Percentiles rank a stretch among this genome's conserved stretches.
Conservation (phyloP, 2,329 filamentous ascomycete species). For the Sarocladium strictum region DNA sequence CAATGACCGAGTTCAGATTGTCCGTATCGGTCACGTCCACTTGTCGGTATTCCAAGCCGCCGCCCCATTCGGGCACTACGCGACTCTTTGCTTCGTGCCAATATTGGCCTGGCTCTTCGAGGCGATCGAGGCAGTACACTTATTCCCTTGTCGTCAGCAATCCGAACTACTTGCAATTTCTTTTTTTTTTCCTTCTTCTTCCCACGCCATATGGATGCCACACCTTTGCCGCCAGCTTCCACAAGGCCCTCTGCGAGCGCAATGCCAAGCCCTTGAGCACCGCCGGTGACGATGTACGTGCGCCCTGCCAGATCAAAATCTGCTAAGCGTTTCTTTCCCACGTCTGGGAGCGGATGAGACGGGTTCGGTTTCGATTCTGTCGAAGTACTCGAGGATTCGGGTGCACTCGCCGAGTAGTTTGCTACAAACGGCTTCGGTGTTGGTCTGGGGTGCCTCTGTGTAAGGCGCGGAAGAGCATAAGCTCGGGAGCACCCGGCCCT, state of each 20-base stretch:
- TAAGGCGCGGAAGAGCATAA: not conserved
- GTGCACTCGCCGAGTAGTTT: not conserved
- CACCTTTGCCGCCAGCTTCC: constrained; percentile 66
- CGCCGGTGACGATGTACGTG: constrained; percentile 66
- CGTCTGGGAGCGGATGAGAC: constrained; percentile 11
- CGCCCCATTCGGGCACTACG: constrained; percentile 58
- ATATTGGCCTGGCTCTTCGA: constrained; percentile 43
- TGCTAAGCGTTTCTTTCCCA: constrained; percentile 39
- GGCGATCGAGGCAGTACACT: constrained; percentile 52
- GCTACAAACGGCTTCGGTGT: not conserved
- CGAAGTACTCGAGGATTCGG: not conserved
- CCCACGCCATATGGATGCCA: not conserved
- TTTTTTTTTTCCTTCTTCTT: too few relatives aligned
- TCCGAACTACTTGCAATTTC: too few relatives aligned
- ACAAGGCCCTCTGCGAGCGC: constrained; percentile 67
- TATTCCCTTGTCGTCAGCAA: constrained; percentile 20
- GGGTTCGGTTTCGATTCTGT: not conserved
- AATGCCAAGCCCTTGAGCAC: constrained; percentile 66
- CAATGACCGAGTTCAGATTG: constrained; percentile 51
- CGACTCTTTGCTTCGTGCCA: constrained; percentile 56
- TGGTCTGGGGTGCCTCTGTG: not conserved
- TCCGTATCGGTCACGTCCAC: constrained; percentile 61
- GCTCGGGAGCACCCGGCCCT: too few relatives aligned
- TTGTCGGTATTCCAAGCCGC: constrained; percentile 58
- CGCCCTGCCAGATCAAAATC: constrained; percentile 67